Base-by-base conservation (phyloP, 495 filamentous ascomycete genomes). In the Trichoderma parareesei region DNA sequence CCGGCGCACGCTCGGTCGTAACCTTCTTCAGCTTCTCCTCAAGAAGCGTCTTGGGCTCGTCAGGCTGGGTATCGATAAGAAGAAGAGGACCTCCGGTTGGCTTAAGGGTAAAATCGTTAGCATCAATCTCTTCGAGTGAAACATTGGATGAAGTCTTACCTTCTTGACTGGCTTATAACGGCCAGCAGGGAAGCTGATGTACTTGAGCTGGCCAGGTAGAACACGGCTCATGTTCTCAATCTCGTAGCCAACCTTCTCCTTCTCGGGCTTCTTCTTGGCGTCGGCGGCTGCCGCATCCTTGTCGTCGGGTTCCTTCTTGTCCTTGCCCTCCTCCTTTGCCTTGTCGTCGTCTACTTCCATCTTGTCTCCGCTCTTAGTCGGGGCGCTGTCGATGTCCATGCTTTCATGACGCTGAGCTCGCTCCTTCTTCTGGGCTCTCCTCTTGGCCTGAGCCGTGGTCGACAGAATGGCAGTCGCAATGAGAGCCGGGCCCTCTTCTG, bases 151-250 rank as follows among this genome's bases (percentile, higher is more conserved):
- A 57, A 10, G 53, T 16, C 84, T 73, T 79, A 94, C 92, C 81
- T 95, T 91, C 80, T 98, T 98, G 61, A 97, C 93, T 38, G 95
- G 93, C 82, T 90, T 88, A 74, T 97, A 98, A 64, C 95, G 86
- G 14, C 85, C 85, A 27, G 88, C 86, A 68, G 89, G 85, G 82
- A 98, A 96, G 72, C 84, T 95, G 72, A 98, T 92, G 73, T 91
- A 97, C 76, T 93, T 96, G 70, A 97, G 83, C 79, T 99, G 95
- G 64, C 85, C 88, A 1, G 93, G 95, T 27, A 99, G 83, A 40
- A 98, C 93, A 64, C 95, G 82, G 41, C 90, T 93, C 92, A 99
- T 92, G 79, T 99, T 99, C 71, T 96, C 91, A 64, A 98, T 79
- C 67, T 95, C 91, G 72, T 94, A 98, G 60, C 95, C 94, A 59